Base-by-base conservation (phyloP, 257 asterid species). In the Galeopsis tetrahit region DNA sequence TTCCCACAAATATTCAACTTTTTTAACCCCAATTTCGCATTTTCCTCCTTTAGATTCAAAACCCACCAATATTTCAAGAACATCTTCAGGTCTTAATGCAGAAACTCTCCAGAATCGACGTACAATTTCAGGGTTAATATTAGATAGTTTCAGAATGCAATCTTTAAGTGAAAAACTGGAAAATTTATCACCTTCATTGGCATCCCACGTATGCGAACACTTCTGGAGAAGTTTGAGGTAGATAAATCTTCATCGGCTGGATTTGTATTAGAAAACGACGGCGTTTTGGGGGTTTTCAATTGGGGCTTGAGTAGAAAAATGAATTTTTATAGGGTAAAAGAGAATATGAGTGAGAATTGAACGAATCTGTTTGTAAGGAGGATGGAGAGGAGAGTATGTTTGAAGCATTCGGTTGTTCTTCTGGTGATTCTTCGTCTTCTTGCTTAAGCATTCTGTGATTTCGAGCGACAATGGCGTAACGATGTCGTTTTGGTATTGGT, bases 91-190 rank as follows among this genome's bases (percentile, higher is more conserved):
- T 52, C 74, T 87, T 76, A 89, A 46, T 28, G 35, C 87, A 49
- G 84, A 67, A 68, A 80, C 88, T 81, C 99, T 82, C 93, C 91
- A 94, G 80, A 84, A 94, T 70, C 87, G 79, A 76, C 96, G 96
- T 52, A 83, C 63, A 68, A 60, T 63, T 63, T 69, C 83, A 44
- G 96, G 98, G 75, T 83, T 86, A 66, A 84, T 63, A 71, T 60
- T 14, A 40, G 96, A 91, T 28, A 93, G 83, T 39, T 73, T 80
- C 73, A 91, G 66, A 71, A 89, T 33, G 75, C 75, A 76, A 71
- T 88, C 87, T 77, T 84, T 81, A 11, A 91, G 76, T 8, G 82
- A 69, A 75, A 53, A 73, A 71, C 72, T 39, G 70, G 43, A n/a
- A 43, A 73, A 78, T 66, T 34, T 64, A 62, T 80, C 84, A 81